phyloP scores from a whole-genome alignment of 768 basidiomycete genomes.

The Termitomyces sp. region DNA sequence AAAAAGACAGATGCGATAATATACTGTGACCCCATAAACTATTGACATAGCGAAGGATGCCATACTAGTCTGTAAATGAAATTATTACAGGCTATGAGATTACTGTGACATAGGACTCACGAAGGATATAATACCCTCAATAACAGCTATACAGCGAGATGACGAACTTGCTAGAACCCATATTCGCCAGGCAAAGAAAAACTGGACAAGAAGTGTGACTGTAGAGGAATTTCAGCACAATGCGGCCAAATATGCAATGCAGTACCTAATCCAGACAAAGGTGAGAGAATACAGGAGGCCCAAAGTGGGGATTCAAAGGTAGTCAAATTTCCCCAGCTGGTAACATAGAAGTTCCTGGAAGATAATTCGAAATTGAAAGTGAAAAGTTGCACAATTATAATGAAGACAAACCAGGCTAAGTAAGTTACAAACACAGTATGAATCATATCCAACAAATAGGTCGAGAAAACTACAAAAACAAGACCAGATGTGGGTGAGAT shows the following conservation, averaged over 20 bases:
- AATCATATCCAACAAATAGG: neutral
- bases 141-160: neutral
- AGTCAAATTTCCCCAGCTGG: too few relatives aligned
- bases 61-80: neutral
- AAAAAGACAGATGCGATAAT: too few relatives aligned
- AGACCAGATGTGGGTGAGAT: too few relatives aligned
- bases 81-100: neutral
- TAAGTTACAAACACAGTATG: neutral
- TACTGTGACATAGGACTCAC: neutral
- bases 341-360: neutral
- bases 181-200: conserved; percentile 4
- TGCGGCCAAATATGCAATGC: too few relatives aligned
- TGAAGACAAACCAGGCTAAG: neutral
- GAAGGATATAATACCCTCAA: neutral
- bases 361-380: too few relatives aligned
- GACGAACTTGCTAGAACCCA: neutral
- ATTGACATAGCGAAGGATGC: neutral
- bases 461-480: neutral
- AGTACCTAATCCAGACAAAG: neutral
- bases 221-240: neutral
- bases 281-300: neutral
- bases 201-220: neutral
- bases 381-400: neutral
- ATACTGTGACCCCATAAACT: neutral
- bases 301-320: neutral